phyloP scores from a whole-genome alignment of 169 alveolate species.

The Plasmodium coatneyi region DNA sequence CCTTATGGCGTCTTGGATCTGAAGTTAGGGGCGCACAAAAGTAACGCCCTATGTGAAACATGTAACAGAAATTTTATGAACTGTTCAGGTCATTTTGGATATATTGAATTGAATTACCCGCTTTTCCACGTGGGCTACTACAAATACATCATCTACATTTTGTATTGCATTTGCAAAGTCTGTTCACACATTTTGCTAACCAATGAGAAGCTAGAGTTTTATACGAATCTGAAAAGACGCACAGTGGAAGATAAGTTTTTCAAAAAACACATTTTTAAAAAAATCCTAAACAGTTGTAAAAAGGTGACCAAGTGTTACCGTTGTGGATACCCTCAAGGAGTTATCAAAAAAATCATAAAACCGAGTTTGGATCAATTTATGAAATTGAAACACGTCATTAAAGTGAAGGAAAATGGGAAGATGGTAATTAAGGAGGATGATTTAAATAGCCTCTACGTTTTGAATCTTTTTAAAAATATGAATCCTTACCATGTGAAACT shows the following conservation, averaged over 20 bases:
- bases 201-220: conserved; percentile 86
- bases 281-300: conserved; percentile 87
- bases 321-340: conserved; percentile 91
- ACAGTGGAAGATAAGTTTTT: conserved; percentile 83
- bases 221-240: conserved; percentile 79
- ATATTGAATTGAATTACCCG: conserved; percentile 95
- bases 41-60: conserved; percentile 90
- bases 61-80: conserved; percentile 89
- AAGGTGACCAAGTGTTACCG: conserved; percentile 86
- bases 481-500: conserved; percentile 93
- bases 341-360: conserved; percentile 85
- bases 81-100: conserved; percentile 99
- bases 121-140: conserved; percentile 98
- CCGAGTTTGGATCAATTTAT: conserved; percentile 91
- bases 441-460: conserved; percentile 92
- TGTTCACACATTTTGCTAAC: conserved; percentile 91
- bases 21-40: conserved; percentile 81
- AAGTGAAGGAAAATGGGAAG: conserved; percentile 84
- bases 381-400: conserved; percentile 88
- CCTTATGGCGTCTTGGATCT: conserved; percentile 88
- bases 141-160: conserved; percentile 92
- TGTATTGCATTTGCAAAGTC: conserved; percentile 94
- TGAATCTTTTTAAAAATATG: conserved; percentile 91
- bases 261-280: conserved; percentile 84
- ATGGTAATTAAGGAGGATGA: conserved; percentile 89